A percentile compares a stretch with the other conserved stretches of the same genome.
phyloP scores from a whole-genome alignment of 2,329 filamentous ascomycete genomes.

The Pseudocercospora cruenta region DNA sequence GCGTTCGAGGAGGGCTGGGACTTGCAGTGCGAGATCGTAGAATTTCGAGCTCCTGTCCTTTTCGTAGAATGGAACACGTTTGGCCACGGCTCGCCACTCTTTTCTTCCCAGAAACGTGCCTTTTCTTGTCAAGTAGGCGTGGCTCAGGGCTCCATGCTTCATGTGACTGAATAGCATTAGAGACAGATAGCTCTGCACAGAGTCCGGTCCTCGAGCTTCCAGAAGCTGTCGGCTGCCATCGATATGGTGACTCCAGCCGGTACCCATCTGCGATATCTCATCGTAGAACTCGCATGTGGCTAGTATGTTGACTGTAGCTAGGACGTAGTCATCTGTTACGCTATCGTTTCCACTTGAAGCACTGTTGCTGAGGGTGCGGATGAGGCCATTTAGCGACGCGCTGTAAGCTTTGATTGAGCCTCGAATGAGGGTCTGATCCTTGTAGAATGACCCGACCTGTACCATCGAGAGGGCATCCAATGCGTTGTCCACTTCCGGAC shows the following conservation, averaged over 20 bases:
- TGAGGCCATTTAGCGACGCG: conserved; percentile 29
- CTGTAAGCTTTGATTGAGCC: conserved; percentile 33
- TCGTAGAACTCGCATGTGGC: conserved; percentile 39
- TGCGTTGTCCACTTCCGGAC: conserved; percentile 31
- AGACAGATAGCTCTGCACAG: conserved; percentile 30
- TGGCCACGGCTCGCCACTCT: conserved; percentile 36
- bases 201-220: conserved; percentile 33
- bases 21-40: conserved; percentile 36
- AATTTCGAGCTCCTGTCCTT: conserved; percentile 32
- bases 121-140: conserved; percentile 34
- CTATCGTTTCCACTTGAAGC: background rate
- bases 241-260: conserved; percentile 36
- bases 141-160: conserved; percentile 32
- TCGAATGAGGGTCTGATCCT: conserved; percentile 32
- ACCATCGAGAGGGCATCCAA: conserved; percentile 37
- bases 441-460: conserved; percentile 33
- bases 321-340: conserved; percentile 33
- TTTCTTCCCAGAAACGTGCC: conserved; percentile 33
- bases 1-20: conserved; percentile 34
- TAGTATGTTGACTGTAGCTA: conserved; percentile 36
- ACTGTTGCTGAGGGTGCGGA: conserved; percentile 23
- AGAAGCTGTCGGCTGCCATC: conserved; percentile 36
- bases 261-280: conserved; percentile 34
- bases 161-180: conserved; percentile 36
- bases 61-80: conserved; percentile 22